These are phyloP conservation scores for Incumbomyces lentus DNA, from an alignment of 2,329 filamentous ascomycete species.

Conservation along the genomic window DNA sequence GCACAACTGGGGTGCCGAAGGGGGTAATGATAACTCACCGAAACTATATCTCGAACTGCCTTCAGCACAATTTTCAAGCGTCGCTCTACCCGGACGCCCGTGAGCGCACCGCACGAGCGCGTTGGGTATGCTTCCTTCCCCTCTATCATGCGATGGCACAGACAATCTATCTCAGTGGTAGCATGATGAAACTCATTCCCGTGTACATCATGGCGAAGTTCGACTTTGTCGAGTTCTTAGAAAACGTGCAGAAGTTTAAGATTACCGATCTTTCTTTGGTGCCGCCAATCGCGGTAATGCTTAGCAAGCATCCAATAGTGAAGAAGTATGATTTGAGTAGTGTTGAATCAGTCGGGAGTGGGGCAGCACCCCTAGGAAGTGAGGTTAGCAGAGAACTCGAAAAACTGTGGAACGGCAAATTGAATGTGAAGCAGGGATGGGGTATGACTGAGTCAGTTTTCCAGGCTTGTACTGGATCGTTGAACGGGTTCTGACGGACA, in stretches of 20 bases:
- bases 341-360: constrained; percentile 49
- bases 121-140: constrained; percentile 58
- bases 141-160: constrained; percentile 69
- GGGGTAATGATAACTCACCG: constrained; percentile 73
- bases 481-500: too few species aligned
- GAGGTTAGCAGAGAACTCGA: constrained; percentile 51
- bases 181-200: constrained; percentile 47
- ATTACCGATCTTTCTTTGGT: constrained; percentile 60
- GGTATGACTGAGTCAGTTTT: constrained; percentile 62
- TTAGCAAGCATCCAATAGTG: constrained; percentile 61
- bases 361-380: constrained; percentile 58
- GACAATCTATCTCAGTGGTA: constrained; percentile 55
- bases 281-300: constrained; percentile 62
- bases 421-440: constrained; percentile 63
- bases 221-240: constrained; percentile 62
- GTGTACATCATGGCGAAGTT: constrained; percentile 73
- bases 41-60: constrained; percentile 59
- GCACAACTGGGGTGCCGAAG: constrained; percentile 74
- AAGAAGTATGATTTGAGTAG: constrained; percentile 59
- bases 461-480: neutral
- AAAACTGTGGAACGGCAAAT: constrained; percentile 41
- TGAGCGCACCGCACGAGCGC: constrained; percentile 32
- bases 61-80: constrained; percentile 15
- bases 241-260: constrained; percentile 55
- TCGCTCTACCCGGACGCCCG: constrained; percentile 41